Base-by-base conservation (phyloP, 192 early-diverging fungal genomes). In the Pilobolus umbonatus region DNA sequence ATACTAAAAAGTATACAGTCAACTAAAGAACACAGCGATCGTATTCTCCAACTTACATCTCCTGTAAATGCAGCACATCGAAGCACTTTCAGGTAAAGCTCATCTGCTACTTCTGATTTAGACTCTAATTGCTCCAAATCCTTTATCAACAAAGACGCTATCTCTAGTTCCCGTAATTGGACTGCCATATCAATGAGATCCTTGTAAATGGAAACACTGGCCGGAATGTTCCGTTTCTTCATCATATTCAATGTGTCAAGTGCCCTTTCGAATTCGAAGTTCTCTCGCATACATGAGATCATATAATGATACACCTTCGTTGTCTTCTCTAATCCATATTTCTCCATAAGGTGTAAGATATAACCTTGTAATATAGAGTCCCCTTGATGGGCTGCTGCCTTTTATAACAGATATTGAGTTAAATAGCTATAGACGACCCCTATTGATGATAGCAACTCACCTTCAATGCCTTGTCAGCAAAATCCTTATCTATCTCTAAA, bases 181-280 rank as follows among this genome's bases (percentile, higher is more conserved):
- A 72, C 60, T 4, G 74, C 68, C n/a, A 71, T 56, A 25, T 64
- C 57, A 7, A 77, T 69, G 12, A 73, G 26, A 3, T 47, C 35
- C 21, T 39, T 43, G 22, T 69, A 73, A 38, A 66, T 70, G 0
- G 19, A n/a, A 19, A 61, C 17, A 15, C 61, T 65, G 1, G 75
- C 68, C 4, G 36, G 55, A 0, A 77, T 49, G 4, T 65, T 61
- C 4, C 69, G 10, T 21, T 61, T 47, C 24, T 71, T 61, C 75
- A 77, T 75, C 24, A 64, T 62, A 3, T 72, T 70, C 14, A 80
- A 39, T 1, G 68, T 67, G 62, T 80, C 75, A 10, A 80, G 34
- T 1, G 73, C 75, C 34, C 64, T 67, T 50, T 80, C 78, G n/a
- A 77, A 39, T 35, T 77, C 78, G 17, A 52, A 9, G 25, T 77